phyloP scores from a whole-genome alignment of 257 asterid species.

The Leptodermis oblonga region DNA sequence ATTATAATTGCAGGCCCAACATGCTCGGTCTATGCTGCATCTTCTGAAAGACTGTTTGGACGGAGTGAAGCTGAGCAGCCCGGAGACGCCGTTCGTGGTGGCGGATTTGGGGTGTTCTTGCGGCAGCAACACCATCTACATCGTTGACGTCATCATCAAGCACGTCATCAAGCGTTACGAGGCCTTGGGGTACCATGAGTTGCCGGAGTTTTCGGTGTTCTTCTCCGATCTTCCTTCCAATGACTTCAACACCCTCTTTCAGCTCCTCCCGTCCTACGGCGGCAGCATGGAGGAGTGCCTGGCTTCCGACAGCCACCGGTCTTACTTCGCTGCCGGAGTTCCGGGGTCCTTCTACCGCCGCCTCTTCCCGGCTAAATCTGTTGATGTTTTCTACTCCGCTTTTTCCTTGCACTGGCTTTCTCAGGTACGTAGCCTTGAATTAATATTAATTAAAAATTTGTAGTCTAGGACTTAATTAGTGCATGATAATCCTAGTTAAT shows the following conservation, averaged over 20 bases:
- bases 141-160: conserved; percentile 65
- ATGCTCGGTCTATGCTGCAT: conserved; percentile 84
- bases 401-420: conserved; percentile 99
- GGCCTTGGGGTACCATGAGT: conserved; percentile 31
- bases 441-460: too few species aligned
- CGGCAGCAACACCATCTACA: conserved; percentile 80
- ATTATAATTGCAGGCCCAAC: conserved; percentile 52
- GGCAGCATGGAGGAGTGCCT: conserved; percentile 86
- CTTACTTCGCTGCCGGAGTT: conserved; percentile 91
- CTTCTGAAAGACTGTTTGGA: conserved; percentile 64
- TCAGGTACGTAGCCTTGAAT: conserved; percentile 42
- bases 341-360: conserved; percentile 92
- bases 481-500: neutral
- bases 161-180: conserved; percentile 68
- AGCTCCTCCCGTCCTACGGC: conserved; percentile 74
- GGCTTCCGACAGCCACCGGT: conserved; percentile 65
- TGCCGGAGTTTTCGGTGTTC: conserved; percentile 81
- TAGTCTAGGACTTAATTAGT: too few species aligned
- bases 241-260: conserved; percentile 86
- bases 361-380: conserved; percentile 65
- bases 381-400: conserved; percentile 83
- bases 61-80: conserved; percentile 41
- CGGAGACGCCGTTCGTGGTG: conserved; percentile 55
- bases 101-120: conserved; percentile 93
- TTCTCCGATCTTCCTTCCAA: conserved; percentile 89